Conservation (phyloP, 2,329 filamentous ascomycete species). For the Fusarium nodosum region DNA sequence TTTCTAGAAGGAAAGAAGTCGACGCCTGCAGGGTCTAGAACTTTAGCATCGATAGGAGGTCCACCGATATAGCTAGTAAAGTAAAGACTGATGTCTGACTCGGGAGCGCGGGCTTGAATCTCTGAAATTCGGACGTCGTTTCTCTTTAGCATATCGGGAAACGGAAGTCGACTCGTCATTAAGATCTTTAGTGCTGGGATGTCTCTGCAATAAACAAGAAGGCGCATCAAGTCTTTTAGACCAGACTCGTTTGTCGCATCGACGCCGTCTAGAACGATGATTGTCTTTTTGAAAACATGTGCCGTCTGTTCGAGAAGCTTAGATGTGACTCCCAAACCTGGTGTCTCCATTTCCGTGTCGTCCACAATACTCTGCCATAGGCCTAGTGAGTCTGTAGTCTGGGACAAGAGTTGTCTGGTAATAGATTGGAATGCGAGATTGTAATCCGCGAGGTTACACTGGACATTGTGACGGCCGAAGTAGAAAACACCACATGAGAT, state of each 20-base stretch:
- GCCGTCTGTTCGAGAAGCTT: neutral
- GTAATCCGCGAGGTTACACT: neutral
- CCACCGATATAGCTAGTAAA: neutral
- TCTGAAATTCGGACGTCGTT: fast-evolving
- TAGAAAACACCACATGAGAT: neutral
- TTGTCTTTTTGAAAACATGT: fast-evolving
- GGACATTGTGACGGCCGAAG: neutral
- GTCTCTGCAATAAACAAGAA: fast-evolving
- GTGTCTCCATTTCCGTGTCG: fast-evolving
- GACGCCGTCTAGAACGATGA: conserved; percentile 6
- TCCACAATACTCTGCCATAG: fast-evolving
- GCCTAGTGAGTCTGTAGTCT: neutral
- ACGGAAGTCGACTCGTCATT: neutral
- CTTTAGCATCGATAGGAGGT: neutral
- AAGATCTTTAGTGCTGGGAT: neutral
- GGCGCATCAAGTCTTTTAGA: fast-evolving
- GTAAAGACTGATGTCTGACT: neutral
- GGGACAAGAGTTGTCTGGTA: neutral
- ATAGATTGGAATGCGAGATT: neutral
- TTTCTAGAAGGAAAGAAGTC: neutral
- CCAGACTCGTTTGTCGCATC: neutral
- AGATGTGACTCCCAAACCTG: fast-evolving
- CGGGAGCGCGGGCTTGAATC: fast-evolving
- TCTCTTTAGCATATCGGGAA: fast-evolving
- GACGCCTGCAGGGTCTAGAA: neutral